These are phyloP conservation scores for Nicotiana knightiana DNA, from an alignment of 257 asterid species.

Conservation along the genomic window DNA sequence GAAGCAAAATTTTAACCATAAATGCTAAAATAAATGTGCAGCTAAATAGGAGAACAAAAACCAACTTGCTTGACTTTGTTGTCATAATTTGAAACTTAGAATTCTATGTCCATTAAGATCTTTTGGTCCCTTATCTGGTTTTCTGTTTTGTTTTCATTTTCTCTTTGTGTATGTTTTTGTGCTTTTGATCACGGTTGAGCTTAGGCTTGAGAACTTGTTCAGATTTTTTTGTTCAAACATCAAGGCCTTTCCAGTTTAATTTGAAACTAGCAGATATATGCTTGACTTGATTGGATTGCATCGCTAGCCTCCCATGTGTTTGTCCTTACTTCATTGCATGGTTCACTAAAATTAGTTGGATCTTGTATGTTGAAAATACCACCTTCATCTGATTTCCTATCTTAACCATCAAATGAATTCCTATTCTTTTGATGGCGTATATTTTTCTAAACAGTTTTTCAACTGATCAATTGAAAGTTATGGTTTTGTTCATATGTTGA, in stretches of 20 bases:
- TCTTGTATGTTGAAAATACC: neutral
- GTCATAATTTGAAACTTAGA: neutral
- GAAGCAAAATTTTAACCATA: neutral
- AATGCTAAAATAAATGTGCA: neutral
- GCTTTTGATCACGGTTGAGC: neutral
- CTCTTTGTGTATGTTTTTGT: neutral
- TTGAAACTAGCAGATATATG: neutral
- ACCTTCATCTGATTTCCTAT: neutral
- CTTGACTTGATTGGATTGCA: neutral
- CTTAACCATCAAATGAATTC: neutral
- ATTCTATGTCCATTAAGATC: neutral
- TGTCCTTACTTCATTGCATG: neutral
- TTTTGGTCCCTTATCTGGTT: neutral
- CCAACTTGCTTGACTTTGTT: conserved; percentile 2
- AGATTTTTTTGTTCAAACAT: neutral
- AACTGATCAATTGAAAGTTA: neutral
- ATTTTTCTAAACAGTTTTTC: neutral
- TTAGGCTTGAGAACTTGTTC: neutral
- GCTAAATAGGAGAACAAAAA: neutral
- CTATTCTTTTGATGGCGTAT: neutral
- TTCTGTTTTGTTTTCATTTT: neutral
- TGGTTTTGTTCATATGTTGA: neutral
- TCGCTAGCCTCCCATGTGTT: neutral
- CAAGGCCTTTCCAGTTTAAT: neutral
- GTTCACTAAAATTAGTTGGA: neutral